Evolutionary conservation across 345 rosid species (phyloP), one percentile per base, ranked within the genome.

Genomic region (Arabidopsis arenosa): DNA sequence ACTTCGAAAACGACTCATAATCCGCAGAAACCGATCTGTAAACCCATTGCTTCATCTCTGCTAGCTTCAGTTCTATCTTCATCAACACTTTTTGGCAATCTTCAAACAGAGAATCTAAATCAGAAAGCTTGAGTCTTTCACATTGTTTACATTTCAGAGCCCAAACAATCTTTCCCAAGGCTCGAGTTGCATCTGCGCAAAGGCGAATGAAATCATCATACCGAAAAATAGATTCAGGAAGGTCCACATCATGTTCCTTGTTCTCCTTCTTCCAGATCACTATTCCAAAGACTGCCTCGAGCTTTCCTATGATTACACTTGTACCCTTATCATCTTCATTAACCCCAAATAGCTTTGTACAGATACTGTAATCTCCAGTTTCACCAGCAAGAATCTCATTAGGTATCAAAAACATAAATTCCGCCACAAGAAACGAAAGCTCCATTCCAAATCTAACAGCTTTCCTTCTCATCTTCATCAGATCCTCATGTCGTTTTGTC

Each of bases 11-110:
- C 11, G 59, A 45, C 9, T 66, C 72, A n/a, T 56, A 56, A 74
- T 64, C 66, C 2, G 45, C 72, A 47, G 60, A 66, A 75, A 57
- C 60, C 8, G 54, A 66, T 39, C 44, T 66, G 45, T 66, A 66
- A 12, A 75, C 39, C 10, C 11, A 0, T 12, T 55, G 59, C 51
- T 66, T 66, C 59, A 57, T 45, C 78, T 56, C 58, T 45, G 65
- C 70, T 12, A 73, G 44, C 71, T 64, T 64, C 37, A 73, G 47
- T 37, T 73, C 78, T 36, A 47, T 36, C 65, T 74, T 74, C 59
- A 7, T 37, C 60, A 75, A 66, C 51, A 66, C 37, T n/a, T 26
- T 66, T 51, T 39, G 30, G 51, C 53, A 57, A 75, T 75, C 67
- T 49, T 58, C 45, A 58, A 66, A 67, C 60, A 33, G 1, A 66